Base-by-base conservation (phyloP, 1,139 yeast species). In the Suhomyces taliae region DNA sequence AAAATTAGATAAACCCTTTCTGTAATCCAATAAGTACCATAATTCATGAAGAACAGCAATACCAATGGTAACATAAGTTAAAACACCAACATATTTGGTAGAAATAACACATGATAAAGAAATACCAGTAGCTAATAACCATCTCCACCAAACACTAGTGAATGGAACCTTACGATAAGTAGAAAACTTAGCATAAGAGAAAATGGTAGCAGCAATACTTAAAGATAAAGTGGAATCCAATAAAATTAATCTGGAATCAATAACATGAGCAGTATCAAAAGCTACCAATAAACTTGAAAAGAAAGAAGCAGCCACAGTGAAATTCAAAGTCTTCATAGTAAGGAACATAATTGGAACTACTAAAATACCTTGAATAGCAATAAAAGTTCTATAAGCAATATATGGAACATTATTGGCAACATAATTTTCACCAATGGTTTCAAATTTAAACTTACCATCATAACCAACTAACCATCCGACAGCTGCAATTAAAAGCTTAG, bases 71-170 rank as follows among this genome's bases (percentile, higher is more conserved):
- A 85, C 76, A 65, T 85, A 93, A 1, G 98, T 90, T 72, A 93
- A 86, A 6, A 87, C 86, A 63, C 99, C 99, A 34, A 93, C 97
- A 63, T 93, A 95, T 66, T 93, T 93, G 46, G 98, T 91, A 39
- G 96, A 85, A 51, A 93, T 91, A 37, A 90, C 97, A 64, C 91
- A 85, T 0, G 97, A 88, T 52, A 93, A 78, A 1, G 95, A 78
- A 7, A 90, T 72, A 32, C 99, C 99, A 8, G 98, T 90, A 37
- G 81, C 67, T 37, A 77, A 65, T 38, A 93, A 76, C 99, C 99
- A 95, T 39, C 70, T 67, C 87, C 95, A 93, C 99, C 99, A 93
- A 41, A 71, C 57, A 39, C 55, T 56, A 15, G 87, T 61, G 62
- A 89, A 91, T 7, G 98, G 88, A 15, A 62, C 58, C 43, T 69